Base-by-base conservation (phyloP, 306 rosid genomes). In the Styphnolobium japonicum region DNA sequence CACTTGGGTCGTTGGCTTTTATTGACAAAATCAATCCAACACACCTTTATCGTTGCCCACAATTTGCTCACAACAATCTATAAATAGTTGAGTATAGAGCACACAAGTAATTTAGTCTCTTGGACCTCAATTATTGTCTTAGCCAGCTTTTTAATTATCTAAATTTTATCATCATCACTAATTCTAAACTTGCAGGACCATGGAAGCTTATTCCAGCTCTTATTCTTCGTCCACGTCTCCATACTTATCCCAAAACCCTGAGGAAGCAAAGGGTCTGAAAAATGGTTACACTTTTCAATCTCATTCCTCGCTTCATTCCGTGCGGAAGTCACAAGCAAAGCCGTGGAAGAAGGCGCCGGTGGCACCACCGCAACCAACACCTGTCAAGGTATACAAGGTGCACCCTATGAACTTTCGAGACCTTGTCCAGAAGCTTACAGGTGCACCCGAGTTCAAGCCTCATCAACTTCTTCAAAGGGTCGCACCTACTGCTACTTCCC, bases 361-460 rank as follows among this genome's bases (percentile, higher is more conserved):
- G 37, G 93, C 90, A 0, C 93, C 97, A 2, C 80, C 85, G 40
- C 87, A 89, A 2, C 92, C 88, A 4, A 69, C 82, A 2, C 86
- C 87, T 0, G 83, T 91, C 1, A 82, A 81, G 25, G 88, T 94
- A 0, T 94, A 89, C 87, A 88, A 87, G 69, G 98, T 94, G 1
- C 93, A 94, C 18, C 92, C 97, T 11, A 10, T 87, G 18, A 88
- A 94, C 89, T 94, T 92, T 76, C 55, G 92, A 6, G 81, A 85
- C 37, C 80, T 94, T 0, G 98, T 92, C 63, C 97, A 94, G 73
- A 85, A 81, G 56, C 95, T 94, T 73, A 94, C 97, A 0, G 88
- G 93, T 52, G 90, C 92, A 36, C 91, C 87, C 0, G 89, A 89
- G 84, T 80, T 79, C 67, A 87, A 69, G 70, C 74, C 77, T 40